A percentile compares a stretch with the other conserved stretches of the same genome.
Conservation (phyloP, 1,284 basidiomycete species). For the Moniliella sp. region DNA sequence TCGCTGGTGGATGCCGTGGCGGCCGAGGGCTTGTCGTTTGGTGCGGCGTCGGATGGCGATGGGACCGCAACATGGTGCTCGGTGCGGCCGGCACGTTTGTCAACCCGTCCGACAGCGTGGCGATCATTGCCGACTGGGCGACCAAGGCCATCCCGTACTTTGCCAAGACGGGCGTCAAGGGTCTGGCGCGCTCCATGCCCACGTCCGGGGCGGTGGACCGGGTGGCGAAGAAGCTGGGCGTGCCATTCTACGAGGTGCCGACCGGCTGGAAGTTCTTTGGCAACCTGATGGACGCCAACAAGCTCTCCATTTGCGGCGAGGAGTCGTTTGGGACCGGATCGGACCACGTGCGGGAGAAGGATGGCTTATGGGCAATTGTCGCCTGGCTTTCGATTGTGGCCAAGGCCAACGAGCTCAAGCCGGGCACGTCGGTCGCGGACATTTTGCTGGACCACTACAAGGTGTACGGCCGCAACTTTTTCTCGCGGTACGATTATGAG, state of each 20-base stretch:
- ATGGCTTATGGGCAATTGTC: conserved; percentile 87
- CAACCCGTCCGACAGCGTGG: conserved; percentile 86
- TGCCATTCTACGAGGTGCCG: conserved; percentile 90
- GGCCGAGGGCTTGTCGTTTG: conserved; percentile 63
- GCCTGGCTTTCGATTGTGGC: conserved; percentile 96
- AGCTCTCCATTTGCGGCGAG: conserved; percentile 90
- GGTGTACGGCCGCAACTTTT: conserved; percentile 88
- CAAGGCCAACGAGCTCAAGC: conserved; percentile 54
- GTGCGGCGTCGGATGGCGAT: conserved; percentile 88
- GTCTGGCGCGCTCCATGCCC: conserved; percentile 85
- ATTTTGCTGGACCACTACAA: conserved; percentile 60
- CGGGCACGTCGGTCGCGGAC: conserved; percentile 21
- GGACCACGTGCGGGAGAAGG: conserved; percentile 97
- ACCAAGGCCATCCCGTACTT: conserved; percentile 90
- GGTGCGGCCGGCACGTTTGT: conserved; percentile 79
- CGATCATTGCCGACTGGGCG: conserved; percentile 89
- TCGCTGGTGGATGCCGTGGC: conserved; percentile 79
- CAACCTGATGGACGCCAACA: conserved; percentile 93
- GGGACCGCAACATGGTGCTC: conserved; percentile 99
- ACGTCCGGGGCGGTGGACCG: conserved; percentile 89
- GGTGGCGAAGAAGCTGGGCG: conserved; percentile 73
- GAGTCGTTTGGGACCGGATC: conserved; percentile 98
- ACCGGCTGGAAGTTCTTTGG: conserved; percentile 99
- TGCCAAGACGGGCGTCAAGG: conserved; percentile 67
- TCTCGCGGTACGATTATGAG: conserved; percentile 91